These are phyloP conservation scores for Phymatotrichopsis omnivora DNA, from an alignment of 2,329 filamentous ascomycete genomes.

Conservation along the genomic window DNA sequence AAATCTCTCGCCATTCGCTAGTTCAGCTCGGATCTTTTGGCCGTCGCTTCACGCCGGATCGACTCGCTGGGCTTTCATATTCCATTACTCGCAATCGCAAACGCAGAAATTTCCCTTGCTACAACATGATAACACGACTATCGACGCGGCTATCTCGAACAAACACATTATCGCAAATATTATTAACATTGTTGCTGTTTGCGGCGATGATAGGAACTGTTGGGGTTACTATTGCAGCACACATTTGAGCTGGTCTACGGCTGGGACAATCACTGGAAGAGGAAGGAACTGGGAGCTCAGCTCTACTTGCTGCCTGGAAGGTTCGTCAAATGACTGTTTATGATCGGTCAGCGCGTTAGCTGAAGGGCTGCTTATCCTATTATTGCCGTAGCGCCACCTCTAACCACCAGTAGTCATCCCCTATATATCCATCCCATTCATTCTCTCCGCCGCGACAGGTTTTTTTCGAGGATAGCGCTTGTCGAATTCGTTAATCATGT, in stretches of 20 bases:
- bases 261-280: background rate
- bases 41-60: no score
- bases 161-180: slow-evolving; percentile 12
- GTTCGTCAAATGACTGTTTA: slow-evolving; percentile 1
- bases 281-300: background rate
- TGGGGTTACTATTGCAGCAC: no score
- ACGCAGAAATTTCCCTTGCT: no score
- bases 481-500: slow-evolving; percentile 51
- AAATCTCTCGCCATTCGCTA: no score
- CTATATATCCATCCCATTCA: background rate
- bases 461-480: no score
- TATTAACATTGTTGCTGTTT: slow-evolving; percentile 19
- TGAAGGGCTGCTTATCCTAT: slow-evolving; percentile 4
- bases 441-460: no score
- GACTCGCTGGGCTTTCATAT: no score
- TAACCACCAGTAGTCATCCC: background rate
- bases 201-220: slow-evolving; percentile 17
- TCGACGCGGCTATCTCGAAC: no score
- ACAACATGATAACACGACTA: no score
- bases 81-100: no score
- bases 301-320: background rate
- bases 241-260: no score
- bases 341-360: slow-evolving; percentile 13
- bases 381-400: background rate
- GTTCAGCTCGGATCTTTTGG: no score